Base-by-base conservation (phyloP, 2,329 filamentous ascomycete species). In the Karstenula rhodostoma region DNA sequence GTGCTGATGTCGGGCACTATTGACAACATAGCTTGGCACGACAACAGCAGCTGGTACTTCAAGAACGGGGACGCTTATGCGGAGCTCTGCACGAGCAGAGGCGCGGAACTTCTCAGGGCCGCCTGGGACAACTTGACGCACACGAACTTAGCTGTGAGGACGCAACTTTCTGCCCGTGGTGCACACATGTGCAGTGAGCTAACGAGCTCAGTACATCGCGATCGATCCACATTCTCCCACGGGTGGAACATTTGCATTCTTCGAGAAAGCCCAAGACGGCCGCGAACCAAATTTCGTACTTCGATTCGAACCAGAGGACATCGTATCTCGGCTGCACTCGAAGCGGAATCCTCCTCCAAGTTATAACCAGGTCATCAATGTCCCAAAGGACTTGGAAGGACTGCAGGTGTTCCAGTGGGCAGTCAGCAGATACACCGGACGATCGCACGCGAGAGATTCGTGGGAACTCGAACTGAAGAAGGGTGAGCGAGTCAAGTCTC, bases 401-500 rank as follows among this genome's bases (percentile, higher is more conserved):
- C 15, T 40, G 23, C 43, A 56, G 22, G 22, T 40, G 9, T 60
- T 48, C 37, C 47, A 40, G 35, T 70, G 68, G 68, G 73, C 71
- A 2, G 58, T 56, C 8, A 64, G 67, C 60, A 71, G 63, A 48
- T 63, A 59, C 37, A 54, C 58, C 13, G 70, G 74, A 17, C 67
- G 67, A 17, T 66, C 69, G 7, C 70, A 74, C 46, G 12, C 32
- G 1, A 49, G 33, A 0, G 74, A 77, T 27, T 55, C 61, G 0
- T 68, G 71, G 67, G 74, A 76, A 50, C 51, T 74, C 4, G 23
- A 60, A 0, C 46, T 77, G 3, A 61, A 66, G 22, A 67, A 70
- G 46, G 70, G 67, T 1, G 57, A 75, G 40, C 62, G 32, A 12
- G 27, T 77, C 53, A 69, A 71, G 33, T 60, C 75, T 1, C 46